A percentile compares a stretch with the other conserved stretches of the same genome.
Conservation (phyloP, 176 grass and related monocot genomes). For the Chrysopogon serrulatus region DNA sequence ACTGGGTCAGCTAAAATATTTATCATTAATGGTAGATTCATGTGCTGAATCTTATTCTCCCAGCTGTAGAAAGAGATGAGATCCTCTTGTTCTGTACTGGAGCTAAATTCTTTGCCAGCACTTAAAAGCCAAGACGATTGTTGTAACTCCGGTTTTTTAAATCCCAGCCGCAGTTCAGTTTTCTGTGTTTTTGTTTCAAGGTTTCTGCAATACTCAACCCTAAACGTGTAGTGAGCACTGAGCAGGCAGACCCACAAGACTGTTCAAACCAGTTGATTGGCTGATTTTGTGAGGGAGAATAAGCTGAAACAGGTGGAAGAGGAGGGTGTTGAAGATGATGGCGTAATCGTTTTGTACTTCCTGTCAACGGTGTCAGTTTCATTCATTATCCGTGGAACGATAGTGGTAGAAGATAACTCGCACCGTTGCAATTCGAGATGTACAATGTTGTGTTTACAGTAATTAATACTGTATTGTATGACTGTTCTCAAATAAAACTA, state of each 20-base stretch:
- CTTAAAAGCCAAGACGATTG: neutral
- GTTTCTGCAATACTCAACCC: neutral
- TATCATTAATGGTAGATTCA: slow-evolving; percentile 18
- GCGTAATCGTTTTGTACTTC: too few species aligned
- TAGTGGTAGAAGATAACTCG: too few species aligned
- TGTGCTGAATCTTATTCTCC: neutral
- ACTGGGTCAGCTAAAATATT: neutral
- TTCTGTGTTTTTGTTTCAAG: too few species aligned
- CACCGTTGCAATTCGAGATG: too few species aligned
- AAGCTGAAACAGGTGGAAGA: too few species aligned
- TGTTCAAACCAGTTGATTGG: too few species aligned
- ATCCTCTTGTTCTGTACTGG: neutral
- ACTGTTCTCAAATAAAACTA: neutral
- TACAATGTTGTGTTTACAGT: too few species aligned
- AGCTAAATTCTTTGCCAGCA: neutral
- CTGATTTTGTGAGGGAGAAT: too few species aligned
- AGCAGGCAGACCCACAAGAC: too few species aligned
- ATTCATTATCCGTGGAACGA: too few species aligned
- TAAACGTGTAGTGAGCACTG: neutral
- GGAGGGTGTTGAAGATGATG: too few species aligned
- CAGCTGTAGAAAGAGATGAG: neutral
- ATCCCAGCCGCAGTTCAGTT: neutral
- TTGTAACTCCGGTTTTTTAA: neutral
- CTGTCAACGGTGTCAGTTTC: neutral
- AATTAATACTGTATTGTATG: too few species aligned